Base-by-base conservation (phyloP, 2,329 filamentous ascomycete species). In the Neofusicoccum sp. region DNA sequence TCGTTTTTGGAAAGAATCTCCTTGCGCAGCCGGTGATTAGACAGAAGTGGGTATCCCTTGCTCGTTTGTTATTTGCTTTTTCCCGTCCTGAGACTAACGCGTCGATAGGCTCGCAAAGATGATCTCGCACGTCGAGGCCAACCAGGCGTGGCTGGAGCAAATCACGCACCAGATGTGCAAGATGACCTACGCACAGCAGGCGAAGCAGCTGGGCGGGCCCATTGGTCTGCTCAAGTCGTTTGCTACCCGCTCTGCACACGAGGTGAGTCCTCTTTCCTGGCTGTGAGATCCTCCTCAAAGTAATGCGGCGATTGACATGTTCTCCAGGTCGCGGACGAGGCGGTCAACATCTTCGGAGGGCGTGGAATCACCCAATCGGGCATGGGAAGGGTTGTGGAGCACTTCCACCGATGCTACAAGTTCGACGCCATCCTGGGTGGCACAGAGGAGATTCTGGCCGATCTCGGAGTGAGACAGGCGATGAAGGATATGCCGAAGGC, bases 81-180 rank as follows among this genome's bases (percentile, higher is more conserved):
- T 34, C 0, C 28, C 14, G n/a, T 47, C 22, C 43, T 8, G 28
- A 16, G 37, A 43, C 50, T 43, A 36, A 63, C 29, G 7, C 34
- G 47, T 6, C 31, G 12, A 9, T 64, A 88, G 85, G 68, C 86
- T 96, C 63, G 92, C 92, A 65, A 91, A 91, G 74, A 95, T 96
- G 91, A 95, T 96, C 68, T 86, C 90, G 4, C 86, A 90, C 56
- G 85, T 87, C 68, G 92, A 96, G 76, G 84, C 90, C n/a, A 89
- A 90, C 77, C 92, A 96, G 76, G 85, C 91, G 22, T 96, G 91
- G 91, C 85, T 95, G 54, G 92, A 96, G 76, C 87, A 85, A 45
- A 88, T 95, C 72, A 92, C 91, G 22, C 92, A 92, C 80, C 92
- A 96, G 74, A 96, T 96, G 92, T 89, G 85, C 80, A 83, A 92